phyloP scores from a whole-genome alignment of 1,284 basidiomycete genomes.

The Puccinia coronata region DNA sequence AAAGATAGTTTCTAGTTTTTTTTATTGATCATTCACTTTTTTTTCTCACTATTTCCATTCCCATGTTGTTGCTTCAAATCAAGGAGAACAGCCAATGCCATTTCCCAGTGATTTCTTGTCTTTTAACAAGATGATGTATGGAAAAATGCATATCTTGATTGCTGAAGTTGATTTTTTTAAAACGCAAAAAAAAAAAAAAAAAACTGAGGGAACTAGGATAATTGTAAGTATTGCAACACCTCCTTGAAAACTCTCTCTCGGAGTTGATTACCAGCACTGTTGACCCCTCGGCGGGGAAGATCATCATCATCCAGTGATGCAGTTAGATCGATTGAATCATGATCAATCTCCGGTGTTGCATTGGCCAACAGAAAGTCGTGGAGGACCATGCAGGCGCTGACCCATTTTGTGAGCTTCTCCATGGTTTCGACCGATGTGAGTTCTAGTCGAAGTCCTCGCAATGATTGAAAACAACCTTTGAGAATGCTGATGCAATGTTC shows the following conservation, averaged over 20 bases:
- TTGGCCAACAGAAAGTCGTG: constrained; percentile 13
- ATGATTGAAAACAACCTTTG: constrained; percentile 1
- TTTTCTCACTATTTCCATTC: too few relatives aligned
- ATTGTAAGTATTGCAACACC: background rate
- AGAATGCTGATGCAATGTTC: background rate
- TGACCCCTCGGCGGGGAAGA: background rate
- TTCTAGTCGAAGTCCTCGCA: background rate
- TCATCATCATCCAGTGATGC: background rate
- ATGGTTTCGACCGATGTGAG: background rate
- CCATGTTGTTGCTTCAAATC: too few relatives aligned
- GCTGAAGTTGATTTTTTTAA: too few relatives aligned
- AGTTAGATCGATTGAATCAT: background rate
- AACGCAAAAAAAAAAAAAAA: background rate
- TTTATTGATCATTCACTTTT: too few relatives aligned
- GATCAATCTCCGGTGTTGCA: background rate
- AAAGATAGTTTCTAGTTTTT: too few relatives aligned
- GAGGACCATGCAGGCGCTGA: constrained; percentile 12
- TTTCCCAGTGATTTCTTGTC: too few relatives aligned
- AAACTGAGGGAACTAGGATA: background rate
- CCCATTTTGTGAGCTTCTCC: constrained; percentile 8
- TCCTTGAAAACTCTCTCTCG: background rate
- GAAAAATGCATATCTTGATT: too few relatives aligned
- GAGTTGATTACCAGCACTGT: background rate
- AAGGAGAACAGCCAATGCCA: too few relatives aligned
- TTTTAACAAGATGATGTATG: too few relatives aligned